A percentile compares a stretch with the other conserved stretches of the same genome.
Evolutionary conservation across 2,329 filamentous ascomycete species (phyloP).

Genomic region (Fusarium cicatricum): DNA sequence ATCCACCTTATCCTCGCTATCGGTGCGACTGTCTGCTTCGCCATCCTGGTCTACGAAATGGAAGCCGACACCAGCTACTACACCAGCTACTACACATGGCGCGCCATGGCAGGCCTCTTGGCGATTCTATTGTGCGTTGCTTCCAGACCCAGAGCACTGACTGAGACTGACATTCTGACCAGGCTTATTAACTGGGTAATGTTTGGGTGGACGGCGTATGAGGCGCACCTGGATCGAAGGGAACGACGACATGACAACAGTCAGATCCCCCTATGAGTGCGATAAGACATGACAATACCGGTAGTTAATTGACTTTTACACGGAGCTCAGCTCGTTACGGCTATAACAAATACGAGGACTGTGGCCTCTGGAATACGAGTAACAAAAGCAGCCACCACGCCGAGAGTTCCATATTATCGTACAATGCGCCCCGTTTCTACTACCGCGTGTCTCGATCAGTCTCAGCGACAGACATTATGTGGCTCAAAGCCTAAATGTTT

Average conservation of each 20-base stretch:
- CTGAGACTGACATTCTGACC: not conserved
- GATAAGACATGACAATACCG: not conserved
- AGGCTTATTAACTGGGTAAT: slow-evolving; percentile 35
- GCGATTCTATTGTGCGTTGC: slow-evolving; percentile 36
- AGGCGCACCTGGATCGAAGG: slow-evolving; percentile 18
- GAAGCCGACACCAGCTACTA: slow-evolving; percentile 24
- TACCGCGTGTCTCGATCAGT: not conserved
- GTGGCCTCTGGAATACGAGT: not conserved
- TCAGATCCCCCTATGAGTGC: slow-evolving; percentile 34
- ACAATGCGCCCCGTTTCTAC: slow-evolving; percentile 6
- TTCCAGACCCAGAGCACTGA: too few species aligned
- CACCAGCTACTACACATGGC: slow-evolving; percentile 25
- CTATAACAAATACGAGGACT: slow-evolving; percentile 5
- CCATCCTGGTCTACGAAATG: slow-evolving; percentile 33
- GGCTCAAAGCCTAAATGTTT: not conserved
- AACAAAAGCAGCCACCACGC: not conserved
- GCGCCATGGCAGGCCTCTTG: slow-evolving; percentile 36
- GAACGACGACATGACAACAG: slow-evolving; percentile 12
- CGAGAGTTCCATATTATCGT: slow-evolving; percentile 7
- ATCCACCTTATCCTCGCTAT: slow-evolving; percentile 37
- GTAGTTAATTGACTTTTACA: slow-evolving; percentile 7
- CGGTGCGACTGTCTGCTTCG: slow-evolving; percentile 35
- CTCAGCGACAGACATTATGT: not conserved
- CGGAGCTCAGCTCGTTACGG: not conserved
- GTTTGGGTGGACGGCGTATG: slow-evolving; percentile 29